Evolutionary conservation across 495 filamentous ascomycete species (phyloP), one percentile per base, ranked within the genome.

Genomic region (Cudoniella acicularis): DNA sequence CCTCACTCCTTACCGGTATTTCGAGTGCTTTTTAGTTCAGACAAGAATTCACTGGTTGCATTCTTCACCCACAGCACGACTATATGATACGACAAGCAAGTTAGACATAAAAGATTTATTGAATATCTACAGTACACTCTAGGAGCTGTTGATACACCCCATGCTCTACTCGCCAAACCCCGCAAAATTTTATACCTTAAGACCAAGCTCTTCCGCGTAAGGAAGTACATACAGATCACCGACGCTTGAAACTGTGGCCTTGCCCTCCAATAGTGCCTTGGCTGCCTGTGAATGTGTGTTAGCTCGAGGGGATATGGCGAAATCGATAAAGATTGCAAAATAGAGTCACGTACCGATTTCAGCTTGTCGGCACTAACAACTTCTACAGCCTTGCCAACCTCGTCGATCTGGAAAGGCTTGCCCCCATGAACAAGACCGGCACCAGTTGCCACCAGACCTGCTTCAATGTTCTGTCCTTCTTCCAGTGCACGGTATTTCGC

Each of bases 401-500:
- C 89, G 66, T 84, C 86, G 64, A 96, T 83, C 75, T 98, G 87
- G 77, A 92, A 91, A 36, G 91, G 82, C 80, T 91, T 89, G 74
- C 82, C 85, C 55, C 85, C 86, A 65, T 88, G 85, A 66, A 83
- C 75, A 58, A 81, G 81, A 40, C 88, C 89, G 48, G 87, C 80
- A 64, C 90, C 90, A 60, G 85, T 89, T 65, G 83, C 74, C 71
- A 88, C 84, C 57, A 90, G 73, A 59, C 85, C 86, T 46, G 83
- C 83, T 57, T 76, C 74, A 21, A 86, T 79, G 65, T 81, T 82
- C 78, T 97, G 88, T 49, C 87, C 91, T 42, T 82, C 83, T 70
- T 96, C 91, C 43, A 98, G 79, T 48, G 92, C 89, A 69, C 87
- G 84, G 79, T 96, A 99, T 77, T 96, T 98, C 62, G 95, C 93